Evolutionary conservation across 495 filamentous ascomycete genomes (phyloP).

Genomic region (Penicillium macrosclerotiorum): DNA sequence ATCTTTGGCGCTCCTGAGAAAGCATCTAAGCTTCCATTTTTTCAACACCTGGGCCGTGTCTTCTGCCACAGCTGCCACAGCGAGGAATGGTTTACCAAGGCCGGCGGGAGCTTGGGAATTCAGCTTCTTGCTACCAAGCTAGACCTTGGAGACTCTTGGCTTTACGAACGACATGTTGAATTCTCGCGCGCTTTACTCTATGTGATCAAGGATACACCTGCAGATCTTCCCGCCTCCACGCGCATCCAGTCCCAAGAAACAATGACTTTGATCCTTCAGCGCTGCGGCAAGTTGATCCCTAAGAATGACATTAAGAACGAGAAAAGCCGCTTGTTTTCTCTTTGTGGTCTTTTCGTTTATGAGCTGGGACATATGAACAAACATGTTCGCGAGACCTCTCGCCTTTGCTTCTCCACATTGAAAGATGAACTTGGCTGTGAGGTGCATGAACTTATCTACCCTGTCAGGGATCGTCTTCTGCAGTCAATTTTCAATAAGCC

Average conservation of each 20-base stretch:
- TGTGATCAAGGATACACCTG: conserved; percentile 95
- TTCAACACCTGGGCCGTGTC: conserved; percentile 69
- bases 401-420: conserved; percentile 75
- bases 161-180: conserved; percentile 75
- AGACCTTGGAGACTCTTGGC: conserved; percentile 79
- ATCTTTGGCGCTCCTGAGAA: conserved; percentile 76
- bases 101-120: conserved; percentile 87
- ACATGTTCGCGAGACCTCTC: conserved; percentile 83
- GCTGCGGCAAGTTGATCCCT: conserved; percentile 69
- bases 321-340: conserved; percentile 62
- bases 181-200: conserved; percentile 86
- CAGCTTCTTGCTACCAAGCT: conserved; percentile 75
- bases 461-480: conserved; percentile 82
- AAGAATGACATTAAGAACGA: conserved; percentile 73
- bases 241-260: conserved; percentile 77
- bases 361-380: conserved; percentile 94
- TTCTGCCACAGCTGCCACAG: conserved; percentile 95
- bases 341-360: conserved; percentile 78
- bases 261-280: conserved; percentile 69
- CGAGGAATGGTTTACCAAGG: conserved; percentile 97
- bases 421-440: conserved; percentile 71
- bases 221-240: conserved; percentile 85
- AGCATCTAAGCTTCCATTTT: conserved; percentile 74
- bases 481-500: conserved; percentile 92
- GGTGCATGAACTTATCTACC: conserved; percentile 79